Evolutionary conservation across 495 filamentous ascomycete species (phyloP).

Genomic region (Xylaria intraflava): DNA sequence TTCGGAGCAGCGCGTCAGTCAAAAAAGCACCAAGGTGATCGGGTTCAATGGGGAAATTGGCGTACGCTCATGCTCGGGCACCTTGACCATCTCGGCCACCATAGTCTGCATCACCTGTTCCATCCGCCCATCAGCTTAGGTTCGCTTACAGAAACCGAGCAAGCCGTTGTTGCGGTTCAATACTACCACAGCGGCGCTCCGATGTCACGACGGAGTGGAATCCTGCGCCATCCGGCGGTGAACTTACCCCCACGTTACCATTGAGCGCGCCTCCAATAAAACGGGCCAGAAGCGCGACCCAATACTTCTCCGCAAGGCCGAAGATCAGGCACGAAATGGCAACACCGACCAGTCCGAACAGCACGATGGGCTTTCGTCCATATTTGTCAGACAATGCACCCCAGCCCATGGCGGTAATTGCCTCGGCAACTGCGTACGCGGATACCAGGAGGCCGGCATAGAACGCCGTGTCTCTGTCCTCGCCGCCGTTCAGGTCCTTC

Average conservation of each 20-base stretch:
- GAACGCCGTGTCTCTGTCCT: slow-evolving; percentile 64
- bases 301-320: slow-evolving; percentile 69
- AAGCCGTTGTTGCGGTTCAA: no score
- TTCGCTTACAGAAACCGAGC: not conserved
- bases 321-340: slow-evolving; percentile 82
- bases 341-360: slow-evolving; percentile 74
- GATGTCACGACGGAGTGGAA: not conserved
- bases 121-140: not conserved
- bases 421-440: slow-evolving; percentile 82
- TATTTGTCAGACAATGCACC: slow-evolving; percentile 74
- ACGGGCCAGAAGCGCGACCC: slow-evolving; percentile 69
- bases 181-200: not conserved
- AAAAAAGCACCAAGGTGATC: not conserved
- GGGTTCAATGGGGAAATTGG: slow-evolving; percentile 3
- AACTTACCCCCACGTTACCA: slow-evolving; percentile 46
- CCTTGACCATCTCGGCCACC: slow-evolving; percentile 78
- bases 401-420: slow-evolving; percentile 74
- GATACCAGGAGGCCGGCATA: slow-evolving; percentile 88
- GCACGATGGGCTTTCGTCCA: slow-evolving; percentile 75
- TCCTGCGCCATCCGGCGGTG: not conserved
- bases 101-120: slow-evolving; percentile 71
- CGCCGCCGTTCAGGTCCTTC: slow-evolving; percentile 63
- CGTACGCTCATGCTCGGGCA: slow-evolving; percentile 73
- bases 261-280: slow-evolving; percentile 80
- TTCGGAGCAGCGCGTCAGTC: slow-evolving; percentile 13